Conservation (phyloP, 495 filamentous ascomycete species). For the Thermothielavioides terrestris region DNA sequence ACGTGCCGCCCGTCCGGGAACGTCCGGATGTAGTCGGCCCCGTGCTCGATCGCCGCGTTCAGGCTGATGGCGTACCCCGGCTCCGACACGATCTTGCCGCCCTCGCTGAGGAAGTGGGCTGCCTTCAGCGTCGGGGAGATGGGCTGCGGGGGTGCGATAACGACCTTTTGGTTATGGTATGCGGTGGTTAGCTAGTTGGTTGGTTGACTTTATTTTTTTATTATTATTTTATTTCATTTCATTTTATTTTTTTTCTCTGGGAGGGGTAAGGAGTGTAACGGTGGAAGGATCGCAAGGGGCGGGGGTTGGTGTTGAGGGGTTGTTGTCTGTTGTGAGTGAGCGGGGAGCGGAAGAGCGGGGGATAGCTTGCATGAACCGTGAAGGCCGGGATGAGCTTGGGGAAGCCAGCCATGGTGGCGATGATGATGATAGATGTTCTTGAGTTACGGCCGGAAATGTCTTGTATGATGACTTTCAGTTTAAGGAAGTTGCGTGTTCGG, state of each 20-base stretch:
- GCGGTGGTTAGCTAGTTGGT: not conserved
- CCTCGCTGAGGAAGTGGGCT: constrained; percentile 9
- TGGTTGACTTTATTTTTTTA: too few relatives aligned
- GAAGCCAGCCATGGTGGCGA: constrained; percentile 23
- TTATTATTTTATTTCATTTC: too few relatives aligned
- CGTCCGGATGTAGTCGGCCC: constrained; percentile 33
- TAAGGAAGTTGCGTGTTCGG: too few relatives aligned
- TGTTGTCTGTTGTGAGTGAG: not conserved
- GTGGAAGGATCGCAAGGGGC: not conserved
- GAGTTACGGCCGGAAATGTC: too few relatives aligned
- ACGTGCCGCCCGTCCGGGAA: constrained; percentile 40
- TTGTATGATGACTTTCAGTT: too few relatives aligned
- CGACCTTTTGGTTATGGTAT: constrained; percentile 19
- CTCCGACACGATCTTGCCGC: constrained; percentile 25
- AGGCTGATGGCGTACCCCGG: constrained; percentile 30
- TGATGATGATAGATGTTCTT: too few relatives aligned
- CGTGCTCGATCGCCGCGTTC: constrained; percentile 25
- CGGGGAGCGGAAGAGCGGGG: not conserved
- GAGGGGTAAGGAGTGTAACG: not conserved
- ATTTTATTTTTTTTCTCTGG: too few relatives aligned
- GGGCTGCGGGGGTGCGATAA: constrained; percentile 18
- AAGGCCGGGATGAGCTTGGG: constrained; percentile 41
- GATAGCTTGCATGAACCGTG: constrained; percentile 26
- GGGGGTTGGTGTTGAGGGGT: not conserved
- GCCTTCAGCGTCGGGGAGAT: constrained; percentile 20